A percentile compares a stretch with the other conserved stretches of the same genome.
These are phyloP conservation scores for Knufia petricola DNA, from an alignment of 2,329 filamentous ascomycete species.

Conservation along the genomic window DNA sequence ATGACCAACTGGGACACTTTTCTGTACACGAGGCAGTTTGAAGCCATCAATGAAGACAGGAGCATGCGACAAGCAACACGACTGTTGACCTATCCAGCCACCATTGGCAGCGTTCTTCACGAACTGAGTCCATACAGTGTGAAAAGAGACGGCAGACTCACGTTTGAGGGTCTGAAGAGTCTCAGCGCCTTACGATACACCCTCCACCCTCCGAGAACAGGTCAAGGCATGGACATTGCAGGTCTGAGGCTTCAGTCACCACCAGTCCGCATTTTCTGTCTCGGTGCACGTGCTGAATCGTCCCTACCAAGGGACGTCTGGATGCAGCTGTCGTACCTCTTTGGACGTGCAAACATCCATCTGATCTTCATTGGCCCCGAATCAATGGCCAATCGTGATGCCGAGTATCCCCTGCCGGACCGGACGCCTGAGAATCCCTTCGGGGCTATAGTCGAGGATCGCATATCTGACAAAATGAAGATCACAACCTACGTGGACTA, in stretches of 20 bases:
- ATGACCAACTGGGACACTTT: slow-evolving; percentile 99
- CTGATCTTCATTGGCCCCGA: slow-evolving; percentile 93
- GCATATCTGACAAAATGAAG: slow-evolving; percentile 81
- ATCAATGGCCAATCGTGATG: slow-evolving; percentile 86
- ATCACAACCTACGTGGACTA: slow-evolving; percentile 97
- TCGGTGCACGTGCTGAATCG: slow-evolving; percentile 94
- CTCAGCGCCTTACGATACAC: slow-evolving; percentile 88
- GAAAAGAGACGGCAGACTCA: slow-evolving; percentile 64
- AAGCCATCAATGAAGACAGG: slow-evolving; percentile 81
- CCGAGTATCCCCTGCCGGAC: slow-evolving; percentile 81
- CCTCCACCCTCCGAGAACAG: slow-evolving; percentile 74
- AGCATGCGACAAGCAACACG: slow-evolving; percentile 88
- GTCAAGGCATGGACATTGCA: slow-evolving; percentile 63
- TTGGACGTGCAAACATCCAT: slow-evolving; percentile 84
- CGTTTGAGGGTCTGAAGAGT: slow-evolving; percentile 82
- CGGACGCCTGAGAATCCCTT: slow-evolving; percentile 82
- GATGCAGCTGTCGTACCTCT: slow-evolving; percentile 88
- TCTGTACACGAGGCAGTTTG: slow-evolving; percentile 73
- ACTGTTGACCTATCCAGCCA: slow-evolving; percentile 86
- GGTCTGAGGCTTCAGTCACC: slow-evolving; percentile 76
- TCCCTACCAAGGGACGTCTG: slow-evolving; percentile 88
- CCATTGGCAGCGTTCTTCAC: slow-evolving; percentile 82
- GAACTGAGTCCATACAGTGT: slow-evolving; percentile 89
- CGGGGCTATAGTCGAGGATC: slow-evolving; percentile 86
- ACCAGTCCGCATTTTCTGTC: slow-evolving; percentile 80